phyloP scores from a whole-genome alignment of 305 asterid genomes.

The Fraxinus ornus region DNA sequence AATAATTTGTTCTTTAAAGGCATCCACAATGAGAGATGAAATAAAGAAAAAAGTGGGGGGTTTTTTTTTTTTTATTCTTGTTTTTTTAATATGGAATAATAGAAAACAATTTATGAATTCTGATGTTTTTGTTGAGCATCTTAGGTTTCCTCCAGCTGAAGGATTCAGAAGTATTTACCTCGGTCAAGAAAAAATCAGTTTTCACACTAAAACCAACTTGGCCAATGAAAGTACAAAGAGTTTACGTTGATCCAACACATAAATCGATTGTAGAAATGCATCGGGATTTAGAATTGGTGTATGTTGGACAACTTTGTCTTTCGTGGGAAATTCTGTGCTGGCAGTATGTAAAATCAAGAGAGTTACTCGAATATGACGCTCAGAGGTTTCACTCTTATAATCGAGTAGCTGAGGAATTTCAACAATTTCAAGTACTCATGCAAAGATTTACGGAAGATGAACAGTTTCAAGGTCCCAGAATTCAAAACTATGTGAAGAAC shows the following conservation, averaged over 20 bases:
- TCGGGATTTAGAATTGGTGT: conserved; percentile 63
- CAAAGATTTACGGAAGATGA: conserved; percentile 83
- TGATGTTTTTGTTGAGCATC: background rate
- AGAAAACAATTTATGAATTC: background rate
- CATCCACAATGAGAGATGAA: background rate
- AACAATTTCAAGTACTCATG: conserved; percentile 76
- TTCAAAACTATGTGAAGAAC: conserved; percentile 47
- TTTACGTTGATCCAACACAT: conserved; percentile 60
- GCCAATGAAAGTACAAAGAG: conserved; percentile 47
- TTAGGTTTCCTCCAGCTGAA: conserved; percentile 73
- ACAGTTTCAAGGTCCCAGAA: conserved; percentile 63
- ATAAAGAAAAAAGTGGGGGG: background rate
- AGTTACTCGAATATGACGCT: conserved; percentile 40
- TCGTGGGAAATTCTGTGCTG: conserved; percentile 82
- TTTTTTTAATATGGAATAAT: background rate
- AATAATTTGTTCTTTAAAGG: background rate
- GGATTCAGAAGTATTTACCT: conserved; percentile 47
- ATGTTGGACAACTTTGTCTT: conserved; percentile 75
- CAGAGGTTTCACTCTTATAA: conserved; percentile 49
- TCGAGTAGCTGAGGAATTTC: conserved; percentile 63
- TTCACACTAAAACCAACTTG: conserved; percentile 31
- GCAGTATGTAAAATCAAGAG: conserved; percentile 52
- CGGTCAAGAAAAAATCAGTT: conserved; percentile 34
- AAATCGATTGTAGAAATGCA: conserved; percentile 53
- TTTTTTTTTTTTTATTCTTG: background rate